Evolutionary conservation across 768 basidiomycete species (phyloP).

Genomic region (Vararia minispora): DNA sequence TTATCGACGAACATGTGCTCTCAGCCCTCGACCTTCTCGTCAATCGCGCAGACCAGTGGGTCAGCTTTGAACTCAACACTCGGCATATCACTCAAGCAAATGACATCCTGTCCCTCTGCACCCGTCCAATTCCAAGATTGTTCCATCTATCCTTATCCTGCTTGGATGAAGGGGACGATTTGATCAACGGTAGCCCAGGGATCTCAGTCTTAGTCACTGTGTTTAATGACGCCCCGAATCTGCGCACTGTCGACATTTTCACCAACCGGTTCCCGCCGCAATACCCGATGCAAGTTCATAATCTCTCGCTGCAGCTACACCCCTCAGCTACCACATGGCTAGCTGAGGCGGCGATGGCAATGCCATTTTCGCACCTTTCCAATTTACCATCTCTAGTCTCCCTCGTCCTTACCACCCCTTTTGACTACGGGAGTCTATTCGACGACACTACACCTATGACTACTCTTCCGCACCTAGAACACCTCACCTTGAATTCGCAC

Average conservation of each 20-base stretch:
- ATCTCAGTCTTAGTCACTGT: slow-evolving; percentile 19
- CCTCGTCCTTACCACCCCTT: slow-evolving; percentile 25
- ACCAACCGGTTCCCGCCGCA: slow-evolving; percentile 9
- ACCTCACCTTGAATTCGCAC: slow-evolving; percentile 21
- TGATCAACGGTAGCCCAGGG: slow-evolving; percentile 7
- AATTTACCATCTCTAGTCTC: slow-evolving; percentile 31
- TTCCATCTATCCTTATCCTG: slow-evolving; percentile 17
- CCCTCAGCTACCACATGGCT: slow-evolving; percentile 14
- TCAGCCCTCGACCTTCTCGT: slow-evolving; percentile 22
- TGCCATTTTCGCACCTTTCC: too few relatives aligned
- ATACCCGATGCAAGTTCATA: slow-evolving; percentile 7
- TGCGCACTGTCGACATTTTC: slow-evolving; percentile 13
- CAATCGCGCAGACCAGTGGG: slow-evolving; percentile 32
- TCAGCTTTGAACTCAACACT: slow-evolving; percentile 29
- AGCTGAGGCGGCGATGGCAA: slow-evolving; percentile 10
- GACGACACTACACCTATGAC: slow-evolving; percentile 11
- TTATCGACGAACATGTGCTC: slow-evolving; percentile 20
- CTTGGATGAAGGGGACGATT: not conserved
- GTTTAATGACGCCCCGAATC: slow-evolving; percentile 23
- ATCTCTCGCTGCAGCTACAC: slow-evolving; percentile 9
- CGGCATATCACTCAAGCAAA: slow-evolving; percentile 27
- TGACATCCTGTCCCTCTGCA: slow-evolving; percentile 27
- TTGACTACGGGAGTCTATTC: slow-evolving; percentile 17
- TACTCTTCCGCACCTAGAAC: slow-evolving; percentile 18
- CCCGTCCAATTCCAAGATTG: slow-evolving; percentile 25